phyloP scores from a whole-genome alignment of 352 stramenopile species.

The Globisporangium carolinianum region DNA sequence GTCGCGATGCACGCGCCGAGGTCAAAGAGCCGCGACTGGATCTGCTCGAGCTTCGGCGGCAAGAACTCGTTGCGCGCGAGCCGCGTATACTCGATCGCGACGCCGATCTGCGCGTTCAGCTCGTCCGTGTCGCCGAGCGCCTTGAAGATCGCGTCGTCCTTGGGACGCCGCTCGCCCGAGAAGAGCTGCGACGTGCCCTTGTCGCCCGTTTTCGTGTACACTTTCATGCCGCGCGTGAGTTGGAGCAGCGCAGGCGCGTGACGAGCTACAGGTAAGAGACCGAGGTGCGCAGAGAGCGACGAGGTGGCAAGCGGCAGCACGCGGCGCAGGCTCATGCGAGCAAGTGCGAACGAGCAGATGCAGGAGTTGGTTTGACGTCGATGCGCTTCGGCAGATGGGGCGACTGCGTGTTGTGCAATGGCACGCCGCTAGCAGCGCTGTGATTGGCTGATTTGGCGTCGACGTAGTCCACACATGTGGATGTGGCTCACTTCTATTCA shows the following conservation, averaged over 20 bases:
- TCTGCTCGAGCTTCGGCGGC: constrained; percentile 62
- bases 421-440: neutral
- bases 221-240: constrained; percentile 56
- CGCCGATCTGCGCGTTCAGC: constrained; percentile 77
- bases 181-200: constrained; percentile 91
- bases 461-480: neutral
- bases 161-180: constrained; percentile 82
- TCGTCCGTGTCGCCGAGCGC: constrained; percentile 89
- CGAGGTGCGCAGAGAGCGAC: neutral
- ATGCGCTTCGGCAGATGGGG: neutral
- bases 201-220: constrained; percentile 91
- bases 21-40: constrained; percentile 89
- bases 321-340: constrained; percentile 2
- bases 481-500: neutral
- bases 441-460: neutral
- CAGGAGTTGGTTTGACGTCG: neutral
- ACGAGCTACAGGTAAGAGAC: neutral
- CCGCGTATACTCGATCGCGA: constrained; percentile 51
- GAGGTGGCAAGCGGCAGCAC: neutral
- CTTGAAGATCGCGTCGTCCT: constrained; percentile 85
- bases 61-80: constrained; percentile 34
- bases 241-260: neutral
- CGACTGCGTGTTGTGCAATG: neutral
- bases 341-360: neutral
- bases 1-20: constrained; percentile 87